Evolutionary conservation across 306 rosid species (phyloP).

Genomic region (Prunus fruticosa): DNA sequence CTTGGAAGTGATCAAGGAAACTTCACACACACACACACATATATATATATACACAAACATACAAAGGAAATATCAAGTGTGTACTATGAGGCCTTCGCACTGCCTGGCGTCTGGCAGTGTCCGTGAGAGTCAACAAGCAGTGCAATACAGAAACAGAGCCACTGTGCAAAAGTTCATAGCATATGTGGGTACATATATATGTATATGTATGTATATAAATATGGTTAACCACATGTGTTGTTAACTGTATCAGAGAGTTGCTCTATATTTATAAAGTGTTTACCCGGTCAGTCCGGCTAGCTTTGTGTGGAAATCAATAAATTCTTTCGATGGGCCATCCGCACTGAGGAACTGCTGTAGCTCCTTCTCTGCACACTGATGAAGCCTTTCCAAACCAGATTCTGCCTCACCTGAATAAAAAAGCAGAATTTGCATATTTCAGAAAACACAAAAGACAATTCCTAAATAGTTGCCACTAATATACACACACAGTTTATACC

Average conservation of each 20-base stretch:
- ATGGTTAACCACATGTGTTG: not conserved
- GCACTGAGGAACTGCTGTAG: not conserved
- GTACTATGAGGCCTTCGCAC: not conserved
- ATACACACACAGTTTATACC: conserved; percentile 32
- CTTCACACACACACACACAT: not conserved
- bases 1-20: not conserved
- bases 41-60: no score
- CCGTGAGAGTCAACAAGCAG: not conserved
- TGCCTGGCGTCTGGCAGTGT: not conserved
- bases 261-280: not conserved
- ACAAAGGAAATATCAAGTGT: not conserved
- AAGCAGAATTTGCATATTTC: not conserved
- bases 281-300: conserved; percentile 16
- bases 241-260: not conserved
- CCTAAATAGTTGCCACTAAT: not conserved
- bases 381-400: conserved; percentile 36
- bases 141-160: not conserved
- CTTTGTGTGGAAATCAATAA: not conserved
- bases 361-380: conserved; percentile 21
- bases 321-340: not conserved
- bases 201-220: no score
- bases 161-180: no score
- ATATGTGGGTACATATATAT: no score
- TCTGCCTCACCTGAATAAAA: conserved; percentile 31
- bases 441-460: not conserved